A percentile compares a stretch with the other conserved stretches of the same genome.
These are phyloP conservation scores for Sanghuangporus weigelae DNA, from an alignment of 1,284 basidiomycete species.

Conservation along the genomic window DNA sequence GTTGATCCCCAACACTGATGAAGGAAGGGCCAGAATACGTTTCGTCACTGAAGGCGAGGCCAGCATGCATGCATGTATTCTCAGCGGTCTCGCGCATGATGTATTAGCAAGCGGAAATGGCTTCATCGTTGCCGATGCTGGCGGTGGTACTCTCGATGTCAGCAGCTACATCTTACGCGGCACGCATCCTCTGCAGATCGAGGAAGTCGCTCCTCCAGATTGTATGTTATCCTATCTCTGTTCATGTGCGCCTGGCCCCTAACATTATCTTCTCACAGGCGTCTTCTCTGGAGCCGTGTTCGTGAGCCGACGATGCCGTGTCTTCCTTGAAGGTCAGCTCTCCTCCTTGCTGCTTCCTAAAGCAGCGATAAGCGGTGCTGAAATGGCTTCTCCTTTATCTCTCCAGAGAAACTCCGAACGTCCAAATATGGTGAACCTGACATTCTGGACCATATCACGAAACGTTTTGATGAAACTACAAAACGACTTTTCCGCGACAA, in stretches of 20 bases:
- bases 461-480: constrained; percentile 74
- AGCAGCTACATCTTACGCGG: constrained; percentile 69
- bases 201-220: constrained; percentile 75
- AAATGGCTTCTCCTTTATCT: background rate
- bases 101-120: constrained; percentile 68
- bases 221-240: constrained; percentile 39
- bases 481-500: constrained; percentile 69
- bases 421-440: constrained; percentile 67
- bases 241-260: background rate
- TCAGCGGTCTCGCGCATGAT: constrained; percentile 68
- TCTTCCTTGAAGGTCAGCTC: constrained; percentile 55
- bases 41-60: constrained; percentile 81
- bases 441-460: constrained; percentile 64
- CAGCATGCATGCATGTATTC: constrained; percentile 69
- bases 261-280: constrained; percentile 33
- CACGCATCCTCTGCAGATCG: constrained; percentile 63
- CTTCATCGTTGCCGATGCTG: constrained; percentile 73
- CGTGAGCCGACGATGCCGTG: constrained; percentile 63
- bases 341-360: background rate
- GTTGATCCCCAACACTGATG: constrained; percentile 65
- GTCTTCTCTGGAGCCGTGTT: constrained; percentile 79
- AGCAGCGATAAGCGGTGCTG: background rate
- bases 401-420: constrained; percentile 56
- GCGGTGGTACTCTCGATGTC: constrained; percentile 75
- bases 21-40: constrained; percentile 60